Evolutionary conservation across 169 alveolate species (phyloP).

Genomic region (Cryptosporidium sp.): DNA sequence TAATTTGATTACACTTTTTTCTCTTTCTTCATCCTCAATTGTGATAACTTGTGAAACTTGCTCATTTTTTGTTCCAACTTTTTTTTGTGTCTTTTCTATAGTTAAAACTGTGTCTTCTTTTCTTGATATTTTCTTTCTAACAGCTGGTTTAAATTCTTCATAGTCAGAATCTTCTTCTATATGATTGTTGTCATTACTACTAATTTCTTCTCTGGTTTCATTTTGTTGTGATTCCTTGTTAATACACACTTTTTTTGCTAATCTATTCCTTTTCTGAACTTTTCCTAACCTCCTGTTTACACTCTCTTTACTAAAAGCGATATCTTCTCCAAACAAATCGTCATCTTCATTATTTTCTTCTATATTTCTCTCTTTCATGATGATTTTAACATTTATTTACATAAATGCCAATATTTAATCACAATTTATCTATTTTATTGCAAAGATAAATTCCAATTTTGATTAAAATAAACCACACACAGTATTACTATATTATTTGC

Average conservation of each 20-base stretch:
- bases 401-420: not conserved
- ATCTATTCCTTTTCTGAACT: not conserved
- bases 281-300: constrained; percentile 36
- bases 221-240: not conserved
- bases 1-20: not conserved
- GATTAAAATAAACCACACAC: not conserved
- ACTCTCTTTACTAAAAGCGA: constrained; percentile 34
- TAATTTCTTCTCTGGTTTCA: not conserved
- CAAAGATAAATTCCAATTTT: not conserved
- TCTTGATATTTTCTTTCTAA: not conserved
- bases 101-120: too few relatives aligned
- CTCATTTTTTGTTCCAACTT: not conserved
- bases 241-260: not conserved
- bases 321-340: constrained; percentile 45
- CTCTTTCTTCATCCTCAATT: constrained; percentile 3
- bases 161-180: not conserved
- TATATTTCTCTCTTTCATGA: not conserved
- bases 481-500: not conserved
- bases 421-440: not conserved
- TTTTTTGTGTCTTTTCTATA: not conserved
- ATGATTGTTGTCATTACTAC: not conserved
- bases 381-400: not conserved
- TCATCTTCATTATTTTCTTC: constrained; percentile 22
- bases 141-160: not conserved
- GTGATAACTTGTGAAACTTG: constrained; percentile 6